phyloP scores from a whole-genome alignment of 2,329 filamentous ascomycete genomes.

The Ophiostoma australiae region DNA sequence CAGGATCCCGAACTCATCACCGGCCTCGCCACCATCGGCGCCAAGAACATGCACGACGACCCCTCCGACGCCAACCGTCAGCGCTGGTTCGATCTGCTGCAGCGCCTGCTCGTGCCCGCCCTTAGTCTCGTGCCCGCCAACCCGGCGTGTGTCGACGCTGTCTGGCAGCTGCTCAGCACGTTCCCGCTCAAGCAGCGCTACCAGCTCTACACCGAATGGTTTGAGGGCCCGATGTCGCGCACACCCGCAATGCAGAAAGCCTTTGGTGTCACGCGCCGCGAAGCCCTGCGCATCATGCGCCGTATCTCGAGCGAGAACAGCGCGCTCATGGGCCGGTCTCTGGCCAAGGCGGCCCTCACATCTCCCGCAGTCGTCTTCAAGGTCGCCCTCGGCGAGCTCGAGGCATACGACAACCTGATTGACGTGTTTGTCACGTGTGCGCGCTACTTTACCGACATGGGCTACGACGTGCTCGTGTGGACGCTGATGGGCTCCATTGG shows the following conservation, averaged over 20 bases:
- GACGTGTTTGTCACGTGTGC: constrained; percentile 92
- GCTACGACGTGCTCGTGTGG: constrained; percentile 92
- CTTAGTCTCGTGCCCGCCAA: constrained; percentile 83
- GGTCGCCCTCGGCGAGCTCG: constrained; percentile 82
- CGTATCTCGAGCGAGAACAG: constrained; percentile 84
- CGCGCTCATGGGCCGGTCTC: constrained; percentile 74
- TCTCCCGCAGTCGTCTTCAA: constrained; percentile 89
- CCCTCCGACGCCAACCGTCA: constrained; percentile 62
- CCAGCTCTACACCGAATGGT: constrained; percentile 91
- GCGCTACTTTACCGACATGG: constrained; percentile 86
- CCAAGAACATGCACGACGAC: constrained; percentile 67
- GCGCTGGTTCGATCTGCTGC: constrained; percentile 81
- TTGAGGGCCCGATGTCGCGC: constrained; percentile 70
- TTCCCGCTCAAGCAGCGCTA: constrained; percentile 76
- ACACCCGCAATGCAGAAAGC: constrained; percentile 71
- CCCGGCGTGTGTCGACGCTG: constrained; percentile 74
- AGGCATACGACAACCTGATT: constrained; percentile 91
- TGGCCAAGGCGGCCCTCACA: constrained; percentile 88
- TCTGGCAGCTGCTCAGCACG: constrained; percentile 75
- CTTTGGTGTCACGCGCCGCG: constrained; percentile 69
- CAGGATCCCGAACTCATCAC: constrained; percentile 71
- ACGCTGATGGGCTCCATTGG: constrained; percentile 71
- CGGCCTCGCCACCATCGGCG: constrained; percentile 82
- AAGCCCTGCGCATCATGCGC: constrained; percentile 83
- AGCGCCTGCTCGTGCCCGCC: constrained; percentile 78